These are phyloP conservation scores for Entonaema liquescens DNA, from an alignment of 495 filamentous ascomycete genomes.

Conservation along the genomic window DNA sequence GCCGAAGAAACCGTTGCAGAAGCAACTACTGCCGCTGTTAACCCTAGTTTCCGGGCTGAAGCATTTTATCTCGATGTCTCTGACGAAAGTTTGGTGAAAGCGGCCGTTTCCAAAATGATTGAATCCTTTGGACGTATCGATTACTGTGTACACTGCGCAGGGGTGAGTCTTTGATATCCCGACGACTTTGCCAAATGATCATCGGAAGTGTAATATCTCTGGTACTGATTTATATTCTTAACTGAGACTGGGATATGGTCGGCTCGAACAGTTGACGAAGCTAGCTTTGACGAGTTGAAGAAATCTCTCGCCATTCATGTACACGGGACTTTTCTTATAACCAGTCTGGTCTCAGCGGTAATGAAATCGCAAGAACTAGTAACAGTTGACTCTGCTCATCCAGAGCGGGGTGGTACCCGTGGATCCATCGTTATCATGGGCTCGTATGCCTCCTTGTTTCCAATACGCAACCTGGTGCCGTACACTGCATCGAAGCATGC, in stretches of 20 bases:
- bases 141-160: conserved; percentile 51
- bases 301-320: background rate
- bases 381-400: background rate
- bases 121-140: conserved; percentile 49
- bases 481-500: conserved; percentile 63
- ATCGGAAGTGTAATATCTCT: background rate
- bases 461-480: conserved; percentile 35
- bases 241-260: background rate
- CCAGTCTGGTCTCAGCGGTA: background rate
- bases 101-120: conserved; percentile 41
- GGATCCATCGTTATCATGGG: conserved; percentile 61
- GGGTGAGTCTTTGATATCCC: conserved; percentile 31
- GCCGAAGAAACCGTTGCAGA: conserved; percentile 42
- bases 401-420: conserved; percentile 27
- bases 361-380: conserved; percentile 25
- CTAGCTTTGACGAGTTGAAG: conserved; percentile 12
- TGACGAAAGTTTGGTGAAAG: conserved; percentile 42
- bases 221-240: background rate
- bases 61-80: conserved; percentile 47
- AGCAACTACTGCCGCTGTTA: conserved; percentile 38
- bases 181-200: background rate
- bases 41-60: conserved; percentile 42
- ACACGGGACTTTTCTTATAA: conserved; percentile 32
- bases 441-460: conserved; percentile 52
- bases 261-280: background rate